Evolutionary conservation across 1,284 basidiomycete species (phyloP).

Genomic region (Rhodotorula glutinis): DNA sequence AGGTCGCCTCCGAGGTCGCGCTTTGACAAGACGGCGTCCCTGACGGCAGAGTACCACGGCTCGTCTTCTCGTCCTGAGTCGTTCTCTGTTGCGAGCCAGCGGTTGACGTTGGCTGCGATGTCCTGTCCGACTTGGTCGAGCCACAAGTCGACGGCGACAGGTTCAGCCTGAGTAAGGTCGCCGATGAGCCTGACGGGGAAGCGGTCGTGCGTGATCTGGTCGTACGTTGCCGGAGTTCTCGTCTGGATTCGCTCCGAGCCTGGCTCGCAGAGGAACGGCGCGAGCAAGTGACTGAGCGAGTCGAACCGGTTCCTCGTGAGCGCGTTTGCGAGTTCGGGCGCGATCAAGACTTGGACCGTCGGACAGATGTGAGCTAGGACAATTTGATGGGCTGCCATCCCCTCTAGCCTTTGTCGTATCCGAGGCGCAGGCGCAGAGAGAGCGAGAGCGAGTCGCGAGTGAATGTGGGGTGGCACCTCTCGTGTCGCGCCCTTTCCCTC

Average conservation of each 20-base stretch:
- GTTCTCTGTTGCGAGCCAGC: neutral
- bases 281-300: conserved; percentile 16
- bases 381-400: neutral
- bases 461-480: neutral
- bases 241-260: conserved; percentile 20
- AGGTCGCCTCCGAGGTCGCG: conserved; percentile 24
- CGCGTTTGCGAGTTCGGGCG: conserved; percentile 12
- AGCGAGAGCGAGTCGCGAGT: too few species aligned
- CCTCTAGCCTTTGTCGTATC: too few species aligned
- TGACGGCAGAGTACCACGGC: conserved; percentile 30
- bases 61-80: neutral
- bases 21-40: conserved; percentile 18
- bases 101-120: conserved; percentile 5
- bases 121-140: conserved; percentile 25
- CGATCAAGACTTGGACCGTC: conserved; percentile 18
- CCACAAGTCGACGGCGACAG: conserved; percentile 29
- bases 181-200: conserved; percentile 18
- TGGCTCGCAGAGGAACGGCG: conserved; percentile 7
- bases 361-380: conserved; percentile 1
- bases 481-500: neutral
- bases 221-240: conserved; percentile 13
- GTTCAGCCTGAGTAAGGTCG: too few species aligned
- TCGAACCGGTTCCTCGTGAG: conserved; percentile 14
- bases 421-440: too few species aligned
- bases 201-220: neutral